These are phyloP conservation scores for Paraphoma chrysanthemicola DNA, from an alignment of 2,329 filamentous ascomycete species.

Conservation along the genomic window DNA sequence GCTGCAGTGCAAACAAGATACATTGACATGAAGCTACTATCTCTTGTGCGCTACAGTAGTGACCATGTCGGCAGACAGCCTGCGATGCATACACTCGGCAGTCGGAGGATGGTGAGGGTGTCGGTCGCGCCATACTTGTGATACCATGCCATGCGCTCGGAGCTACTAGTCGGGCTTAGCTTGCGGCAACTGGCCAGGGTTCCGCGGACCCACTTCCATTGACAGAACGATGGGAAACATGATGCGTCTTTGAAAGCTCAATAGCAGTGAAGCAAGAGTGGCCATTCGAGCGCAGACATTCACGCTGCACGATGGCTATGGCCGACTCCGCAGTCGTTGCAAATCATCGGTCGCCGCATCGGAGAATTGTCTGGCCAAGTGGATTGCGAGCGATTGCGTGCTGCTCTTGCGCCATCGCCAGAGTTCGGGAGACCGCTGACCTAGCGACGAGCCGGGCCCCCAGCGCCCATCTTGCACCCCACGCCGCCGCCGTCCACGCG, in stretches of 20 bases:
- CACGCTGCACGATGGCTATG: too few species aligned
- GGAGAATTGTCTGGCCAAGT: not conserved
- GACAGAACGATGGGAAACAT: not conserved
- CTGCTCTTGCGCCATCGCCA: slow-evolving; percentile 5
- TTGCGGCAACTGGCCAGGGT: not conserved
- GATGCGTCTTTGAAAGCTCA: too few species aligned
- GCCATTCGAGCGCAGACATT: too few species aligned
- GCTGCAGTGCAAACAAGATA: too few species aligned
- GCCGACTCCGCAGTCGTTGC: not conserved
- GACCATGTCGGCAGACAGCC: not conserved
- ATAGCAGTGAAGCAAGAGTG: too few species aligned
- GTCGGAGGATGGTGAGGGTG: too few species aligned
- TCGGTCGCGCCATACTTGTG: too few species aligned
- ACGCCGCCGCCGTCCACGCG: not conserved
- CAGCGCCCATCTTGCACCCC: not conserved
- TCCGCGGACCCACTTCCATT: not conserved
- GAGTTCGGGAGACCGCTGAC: not conserved
- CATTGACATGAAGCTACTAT: not conserved
- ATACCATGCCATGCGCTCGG: not conserved
- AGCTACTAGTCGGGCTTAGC: not conserved
- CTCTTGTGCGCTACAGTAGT: not conserved
- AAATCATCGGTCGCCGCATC: not conserved
- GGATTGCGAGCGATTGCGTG: slow-evolving; percentile 8
- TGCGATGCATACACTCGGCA: too few species aligned
- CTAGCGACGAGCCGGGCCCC: not conserved